Conservation (phyloP, 2,329 filamentous ascomycete genomes). For the Trichoderma sp. region DNA sequence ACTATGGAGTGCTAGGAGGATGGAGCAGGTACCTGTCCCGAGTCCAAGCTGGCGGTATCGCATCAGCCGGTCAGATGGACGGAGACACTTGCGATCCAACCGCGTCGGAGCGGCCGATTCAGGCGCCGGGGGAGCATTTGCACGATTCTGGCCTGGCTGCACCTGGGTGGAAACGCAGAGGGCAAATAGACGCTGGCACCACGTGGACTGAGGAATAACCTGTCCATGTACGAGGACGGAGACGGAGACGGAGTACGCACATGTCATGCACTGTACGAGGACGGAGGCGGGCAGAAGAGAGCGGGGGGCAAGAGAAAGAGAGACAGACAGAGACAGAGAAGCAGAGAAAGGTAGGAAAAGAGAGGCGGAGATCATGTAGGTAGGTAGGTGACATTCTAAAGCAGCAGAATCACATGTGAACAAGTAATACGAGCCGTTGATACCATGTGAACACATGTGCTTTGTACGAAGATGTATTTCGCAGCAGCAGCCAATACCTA, state of each 20-base stretch:
- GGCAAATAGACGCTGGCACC: neutral
- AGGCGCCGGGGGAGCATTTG: neutral
- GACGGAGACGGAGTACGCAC: neutral
- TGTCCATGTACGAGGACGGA: neutral
- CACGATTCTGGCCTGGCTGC: neutral
- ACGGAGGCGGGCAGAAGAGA: neutral
- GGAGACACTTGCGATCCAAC: neutral
- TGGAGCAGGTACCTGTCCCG: neutral
- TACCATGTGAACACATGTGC: neutral
- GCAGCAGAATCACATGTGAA: neutral
- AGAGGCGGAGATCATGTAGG: neutral
- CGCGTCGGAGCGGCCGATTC: neutral
- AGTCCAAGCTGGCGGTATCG: constrained; percentile 10
- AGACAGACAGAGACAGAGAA: neutral
- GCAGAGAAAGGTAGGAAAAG: too few species aligned
- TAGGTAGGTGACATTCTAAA: neutral
- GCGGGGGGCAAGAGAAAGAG: neutral
- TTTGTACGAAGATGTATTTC: neutral
- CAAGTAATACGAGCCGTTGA: neutral
- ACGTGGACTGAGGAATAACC: neutral
- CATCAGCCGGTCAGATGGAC: neutral
- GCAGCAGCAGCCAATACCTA: neutral
- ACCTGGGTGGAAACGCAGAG: neutral
- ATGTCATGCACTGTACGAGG: neutral
- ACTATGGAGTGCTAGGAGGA: neutral